Conservation (phyloP, 805 yeast genomes). For the Cyberlindnera mississippiensis region DNA sequence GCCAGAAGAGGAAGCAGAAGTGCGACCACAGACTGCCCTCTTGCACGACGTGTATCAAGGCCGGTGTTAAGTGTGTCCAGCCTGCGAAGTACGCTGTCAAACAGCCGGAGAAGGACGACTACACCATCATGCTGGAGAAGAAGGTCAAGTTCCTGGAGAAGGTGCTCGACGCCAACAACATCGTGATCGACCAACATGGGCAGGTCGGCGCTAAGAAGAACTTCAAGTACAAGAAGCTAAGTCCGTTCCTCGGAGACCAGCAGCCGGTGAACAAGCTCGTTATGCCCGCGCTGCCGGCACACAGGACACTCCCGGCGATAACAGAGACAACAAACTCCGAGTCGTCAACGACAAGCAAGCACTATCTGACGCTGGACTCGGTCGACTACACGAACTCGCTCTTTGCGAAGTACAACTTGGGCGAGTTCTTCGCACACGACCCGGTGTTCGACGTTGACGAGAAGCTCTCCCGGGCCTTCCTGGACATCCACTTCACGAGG, state of each 20-base stretch:
- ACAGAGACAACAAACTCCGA: conserved; percentile 4
- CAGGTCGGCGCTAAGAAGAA: conserved; percentile 29
- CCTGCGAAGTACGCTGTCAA: conserved; percentile 54
- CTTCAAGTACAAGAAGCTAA: conserved; percentile 35
- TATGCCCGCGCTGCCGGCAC: conserved; percentile 10
- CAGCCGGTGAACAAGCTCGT: conserved; percentile 5
- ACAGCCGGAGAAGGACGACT: conserved; percentile 48
- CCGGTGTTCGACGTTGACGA: conserved; percentile 52
- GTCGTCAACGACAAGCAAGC: background rate
- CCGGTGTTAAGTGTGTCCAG: conserved; percentile 57
- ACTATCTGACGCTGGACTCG: conserved; percentile 29
- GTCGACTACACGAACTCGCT: conserved; percentile 38
- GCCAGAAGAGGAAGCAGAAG: conserved; percentile 57
- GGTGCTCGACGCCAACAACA: conserved; percentile 34
- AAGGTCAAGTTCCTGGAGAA: conserved; percentile 50
- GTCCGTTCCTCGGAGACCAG: conserved; percentile 30
- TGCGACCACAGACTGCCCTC: conserved; percentile 64
- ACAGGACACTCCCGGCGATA: conserved; percentile 17
- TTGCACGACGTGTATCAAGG: conserved; percentile 63
- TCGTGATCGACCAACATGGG: conserved; percentile 26
- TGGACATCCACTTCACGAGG: conserved; percentile 53
- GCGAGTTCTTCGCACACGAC: conserved; percentile 41
- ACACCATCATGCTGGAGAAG: conserved; percentile 52
- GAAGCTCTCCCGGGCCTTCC: conserved; percentile 43
- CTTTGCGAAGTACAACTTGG: conserved; percentile 44